Evolutionary conservation across 495 filamentous ascomycete genomes (phyloP).

Genomic region (Annulohypoxylon maeteangense): DNA sequence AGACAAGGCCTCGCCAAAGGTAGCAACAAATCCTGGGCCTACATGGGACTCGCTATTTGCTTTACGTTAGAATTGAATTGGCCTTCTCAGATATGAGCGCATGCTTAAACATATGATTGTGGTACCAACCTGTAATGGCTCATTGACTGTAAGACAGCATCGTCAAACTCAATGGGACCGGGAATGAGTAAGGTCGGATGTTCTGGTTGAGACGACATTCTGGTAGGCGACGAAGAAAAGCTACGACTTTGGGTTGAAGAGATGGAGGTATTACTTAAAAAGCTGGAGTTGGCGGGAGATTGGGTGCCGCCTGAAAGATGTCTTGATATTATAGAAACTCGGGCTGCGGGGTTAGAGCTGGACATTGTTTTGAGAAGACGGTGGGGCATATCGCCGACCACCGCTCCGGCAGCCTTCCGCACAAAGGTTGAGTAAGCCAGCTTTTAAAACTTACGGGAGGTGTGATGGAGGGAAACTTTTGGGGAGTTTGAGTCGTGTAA

Average conservation of each 20-base stretch:
- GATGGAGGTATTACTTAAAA: conserved; percentile 73
- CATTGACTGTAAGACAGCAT: conserved; percentile 96
- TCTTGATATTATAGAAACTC: conserved; percentile 82
- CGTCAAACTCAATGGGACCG: conserved; percentile 97
- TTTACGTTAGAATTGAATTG: conserved; percentile 23
- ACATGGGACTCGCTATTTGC: conserved; percentile 88
- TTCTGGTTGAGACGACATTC: conserved; percentile 81
- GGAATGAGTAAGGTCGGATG: conserved; percentile 92
- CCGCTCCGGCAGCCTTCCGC: conserved; percentile 45
- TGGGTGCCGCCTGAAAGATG: conserved; percentile 71
- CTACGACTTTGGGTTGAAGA: conserved; percentile 49
- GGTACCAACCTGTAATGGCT: conserved; percentile 85
- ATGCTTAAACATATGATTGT: background rate
- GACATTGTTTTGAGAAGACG: conserved; percentile 41
- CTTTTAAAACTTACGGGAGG: conserved; percentile 19
- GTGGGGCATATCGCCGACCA: conserved; percentile 57
- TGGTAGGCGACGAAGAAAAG: conserved; percentile 51
- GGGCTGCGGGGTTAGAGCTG: conserved; percentile 71
- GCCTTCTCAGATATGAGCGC: background rate
- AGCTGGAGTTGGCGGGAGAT: conserved; percentile 64
- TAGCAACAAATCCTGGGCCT: conserved; percentile 84
- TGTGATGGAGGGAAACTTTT: conserved; percentile 7
- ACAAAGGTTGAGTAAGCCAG: conserved; percentile 49
- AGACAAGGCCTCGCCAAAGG: conserved; percentile 87
- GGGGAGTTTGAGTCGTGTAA: conserved; percentile 23